Percentiles rank a stretch among this genome's conserved stretches.
These are phyloP conservation scores for Pseudoneurospora amorphoporcata DNA, from an alignment of 495 filamentous ascomycete genomes.

Conservation along the genomic window DNA sequence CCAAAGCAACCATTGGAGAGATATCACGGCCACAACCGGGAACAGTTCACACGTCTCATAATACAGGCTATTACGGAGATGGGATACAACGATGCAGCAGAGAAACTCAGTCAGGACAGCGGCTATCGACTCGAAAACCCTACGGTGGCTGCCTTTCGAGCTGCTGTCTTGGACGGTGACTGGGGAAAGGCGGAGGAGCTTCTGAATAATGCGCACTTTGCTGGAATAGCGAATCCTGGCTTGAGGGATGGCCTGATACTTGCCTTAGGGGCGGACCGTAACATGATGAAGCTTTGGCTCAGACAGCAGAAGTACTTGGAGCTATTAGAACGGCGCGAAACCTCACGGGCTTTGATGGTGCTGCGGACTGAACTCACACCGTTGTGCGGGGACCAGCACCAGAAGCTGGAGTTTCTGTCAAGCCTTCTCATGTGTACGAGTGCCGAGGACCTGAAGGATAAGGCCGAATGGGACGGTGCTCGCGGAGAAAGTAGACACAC, in stretches of 20 bases:
- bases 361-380: conserved; percentile 83
- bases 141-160: conserved; percentile 73
- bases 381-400: conserved; percentile 61
- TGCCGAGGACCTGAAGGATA: conserved; percentile 64
- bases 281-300: conserved; percentile 56
- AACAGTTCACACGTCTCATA: conserved; percentile 85
- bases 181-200: conserved; percentile 81
- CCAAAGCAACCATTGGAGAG: conserved; percentile 7
- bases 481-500: conserved; percentile 60
- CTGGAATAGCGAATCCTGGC: conserved; percentile 10
- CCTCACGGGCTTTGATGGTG: conserved; percentile 63
- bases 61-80: conserved; percentile 85
- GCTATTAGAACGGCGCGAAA: conserved; percentile 66
- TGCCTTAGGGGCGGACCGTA: conserved; percentile 33
- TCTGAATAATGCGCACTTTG: conserved; percentile 50
- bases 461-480: conserved; percentile 86
- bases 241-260: conserved; percentile 36
- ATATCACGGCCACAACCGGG: conserved; percentile 74
- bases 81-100: conserved; percentile 71
- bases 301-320: conserved; percentile 94
- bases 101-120: conserved; percentile 65
- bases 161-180: conserved; percentile 67
- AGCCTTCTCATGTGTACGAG: conserved; percentile 84
- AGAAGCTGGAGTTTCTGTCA: conserved; percentile 69
- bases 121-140: conserved; percentile 82